Evolutionary conservation across 2,329 filamentous ascomycete species (phyloP), one percentile per base, ranked within the genome.

Genomic region (Fusarium burgessii): DNA sequence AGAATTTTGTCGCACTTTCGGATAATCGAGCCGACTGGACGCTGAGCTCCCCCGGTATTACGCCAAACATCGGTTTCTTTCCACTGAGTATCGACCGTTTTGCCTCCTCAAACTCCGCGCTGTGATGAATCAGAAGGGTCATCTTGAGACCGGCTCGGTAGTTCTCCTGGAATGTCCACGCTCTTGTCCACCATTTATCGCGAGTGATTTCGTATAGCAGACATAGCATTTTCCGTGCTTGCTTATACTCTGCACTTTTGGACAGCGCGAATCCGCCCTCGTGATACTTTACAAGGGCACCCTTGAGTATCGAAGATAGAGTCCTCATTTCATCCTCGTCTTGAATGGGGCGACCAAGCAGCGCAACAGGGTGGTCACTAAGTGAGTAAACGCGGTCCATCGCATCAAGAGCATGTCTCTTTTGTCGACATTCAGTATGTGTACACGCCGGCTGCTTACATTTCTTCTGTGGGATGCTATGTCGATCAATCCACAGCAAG

Each of bases 161-260:
- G 45, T 78, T 80, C 56, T 80, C 78, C 20, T 80, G 78, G 32
- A 78, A 80, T 1, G 76, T 80, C 77, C 78, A 81, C 5, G 77
- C 78, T 17, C 77, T 70, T 1, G 54, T 62, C 78, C 77, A 80
- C 78, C 77, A 80, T 7, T 50, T 42, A 12, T 78, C 77, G 1
- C 33, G 40, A 0, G 75, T 79, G 38, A 80, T 77, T 14, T 70
- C 58, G 12, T 59, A 35, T 4, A 80, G 51, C 3, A 80, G 23
- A 1, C 42, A 5, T 1, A 80, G 36, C 27, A 74, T 75, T 12
- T 70, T 60, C 7, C 12, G 60, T 1, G 70, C 77, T 43, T 63
- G 36, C 0, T 32, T 12, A 14, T 62, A 25, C 10, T 55, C 47
- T 18, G 66, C 58, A 0, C 12, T 36, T 15, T 57, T 43, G 1